These are phyloP conservation scores for Atkinsonella hypoxylon DNA, from an alignment of 2,329 filamentous ascomycete species.

Conservation along the genomic window DNA sequence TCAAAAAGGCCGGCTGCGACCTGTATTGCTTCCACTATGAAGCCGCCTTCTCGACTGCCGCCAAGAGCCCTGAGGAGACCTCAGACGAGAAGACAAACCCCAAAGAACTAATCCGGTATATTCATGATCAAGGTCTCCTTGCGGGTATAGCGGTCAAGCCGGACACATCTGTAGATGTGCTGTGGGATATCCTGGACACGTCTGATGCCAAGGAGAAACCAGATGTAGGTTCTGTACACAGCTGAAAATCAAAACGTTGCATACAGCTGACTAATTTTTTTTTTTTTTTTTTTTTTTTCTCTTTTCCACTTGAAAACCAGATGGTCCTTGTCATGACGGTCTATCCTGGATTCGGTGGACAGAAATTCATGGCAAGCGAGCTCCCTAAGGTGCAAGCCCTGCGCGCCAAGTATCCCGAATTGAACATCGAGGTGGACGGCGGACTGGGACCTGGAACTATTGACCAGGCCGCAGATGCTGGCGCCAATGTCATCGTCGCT, in stretches of 20 bases:
- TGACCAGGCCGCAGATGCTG: slow-evolving; percentile 85
- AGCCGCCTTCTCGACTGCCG: slow-evolving; percentile 79
- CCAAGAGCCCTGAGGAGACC: slow-evolving; percentile 61
- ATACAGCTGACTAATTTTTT: too few species aligned
- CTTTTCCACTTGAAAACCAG: slow-evolving; percentile 31
- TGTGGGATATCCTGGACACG: slow-evolving; percentile 80
- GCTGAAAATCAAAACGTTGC: too few species aligned
- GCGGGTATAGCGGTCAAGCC: slow-evolving; percentile 96
- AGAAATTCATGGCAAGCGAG: slow-evolving; percentile 96
- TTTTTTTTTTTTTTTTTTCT: background rate
- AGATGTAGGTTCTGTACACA: slow-evolving; percentile 52
- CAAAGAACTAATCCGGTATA: slow-evolving; percentile 75
- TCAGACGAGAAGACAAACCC: slow-evolving; percentile 67
- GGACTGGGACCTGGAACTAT: slow-evolving; percentile 82
- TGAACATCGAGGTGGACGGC: slow-evolving; percentile 97
- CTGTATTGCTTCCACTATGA: slow-evolving; percentile 99
- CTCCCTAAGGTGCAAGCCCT: slow-evolving; percentile 86
- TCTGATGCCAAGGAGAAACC: slow-evolving; percentile 63
- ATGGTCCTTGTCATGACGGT: slow-evolving; percentile 99
- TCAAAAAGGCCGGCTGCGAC: slow-evolving; percentile 87
- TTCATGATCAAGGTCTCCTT: slow-evolving; percentile 77
- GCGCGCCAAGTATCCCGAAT: slow-evolving; percentile 70
- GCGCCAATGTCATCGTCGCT: slow-evolving; percentile 95
- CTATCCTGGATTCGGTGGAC: slow-evolving; percentile 90
- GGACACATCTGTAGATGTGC: slow-evolving; percentile 75